These are phyloP conservation scores for Chalara sp. DNA, from an alignment of 2,329 filamentous ascomycete species.

Conservation along the genomic window DNA sequence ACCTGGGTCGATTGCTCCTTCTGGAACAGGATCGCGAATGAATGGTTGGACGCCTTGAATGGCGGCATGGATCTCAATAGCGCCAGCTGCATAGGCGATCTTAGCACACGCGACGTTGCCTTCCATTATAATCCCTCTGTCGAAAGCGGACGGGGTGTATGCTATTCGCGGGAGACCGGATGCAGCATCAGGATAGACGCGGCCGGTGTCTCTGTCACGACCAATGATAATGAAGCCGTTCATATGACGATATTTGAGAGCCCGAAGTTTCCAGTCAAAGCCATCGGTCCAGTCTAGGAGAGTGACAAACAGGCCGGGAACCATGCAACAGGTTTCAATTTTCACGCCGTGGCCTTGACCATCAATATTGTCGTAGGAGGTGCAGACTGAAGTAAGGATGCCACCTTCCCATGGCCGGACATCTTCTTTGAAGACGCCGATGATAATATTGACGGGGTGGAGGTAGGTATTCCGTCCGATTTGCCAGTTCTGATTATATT, in stretches of 20 bases:
- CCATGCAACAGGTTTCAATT: constrained; percentile 70
- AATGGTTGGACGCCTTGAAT: constrained; percentile 61
- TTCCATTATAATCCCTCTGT: constrained; percentile 64
- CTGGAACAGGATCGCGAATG: constrained; percentile 14
- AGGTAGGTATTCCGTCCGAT: constrained; percentile 77
- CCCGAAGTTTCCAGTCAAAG: constrained; percentile 65
- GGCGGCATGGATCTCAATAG: constrained; percentile 67
- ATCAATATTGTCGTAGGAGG: constrained; percentile 75
- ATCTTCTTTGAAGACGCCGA: constrained; percentile 62
- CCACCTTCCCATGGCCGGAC: constrained; percentile 61
- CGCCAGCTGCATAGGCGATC: constrained; percentile 72
- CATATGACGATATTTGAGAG: constrained; percentile 62
- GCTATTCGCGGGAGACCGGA: constrained; percentile 59
- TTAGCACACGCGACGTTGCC: constrained; percentile 67
- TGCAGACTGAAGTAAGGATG: constrained; percentile 73
- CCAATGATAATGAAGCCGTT: constrained; percentile 66
- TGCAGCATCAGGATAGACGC: constrained; percentile 63
- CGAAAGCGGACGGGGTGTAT: constrained; percentile 66
- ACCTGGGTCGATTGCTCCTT: constrained; percentile 26
- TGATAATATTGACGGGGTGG: constrained; percentile 61
- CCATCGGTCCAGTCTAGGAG: constrained; percentile 61
- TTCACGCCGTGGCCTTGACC: constrained; percentile 75
- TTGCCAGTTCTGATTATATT: constrained; percentile 52
- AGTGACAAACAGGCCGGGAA: constrained; percentile 58
- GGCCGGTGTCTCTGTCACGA: constrained; percentile 70